These are phyloP conservation scores for Phyllosticta paracitricarpa DNA, from an alignment of 2,329 filamentous ascomycete species.

Conservation along the genomic window DNA sequence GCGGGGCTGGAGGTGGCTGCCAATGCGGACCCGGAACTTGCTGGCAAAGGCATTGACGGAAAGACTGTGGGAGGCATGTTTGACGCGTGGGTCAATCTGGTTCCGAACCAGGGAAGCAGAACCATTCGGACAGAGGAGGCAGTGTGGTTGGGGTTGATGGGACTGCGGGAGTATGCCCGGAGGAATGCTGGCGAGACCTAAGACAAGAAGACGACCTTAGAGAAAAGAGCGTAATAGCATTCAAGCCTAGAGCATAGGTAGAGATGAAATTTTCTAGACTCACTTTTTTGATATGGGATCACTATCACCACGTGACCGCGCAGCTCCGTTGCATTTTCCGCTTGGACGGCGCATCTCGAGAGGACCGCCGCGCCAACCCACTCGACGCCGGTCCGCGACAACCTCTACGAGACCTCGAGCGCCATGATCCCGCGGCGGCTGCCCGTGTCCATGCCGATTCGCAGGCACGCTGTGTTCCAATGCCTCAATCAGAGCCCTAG, in stretches of 20 bases:
- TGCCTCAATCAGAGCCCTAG: background rate
- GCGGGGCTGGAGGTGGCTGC: conserved; percentile 69
- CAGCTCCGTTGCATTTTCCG: background rate
- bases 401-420: background rate
- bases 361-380: background rate
- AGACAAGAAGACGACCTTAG: background rate
- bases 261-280: background rate
- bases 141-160: conserved; percentile 64
- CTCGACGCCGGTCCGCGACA: background rate
- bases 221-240: background rate
- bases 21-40: conserved; percentile 49
- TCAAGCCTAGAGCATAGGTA: background rate
- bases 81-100: conserved; percentile 74
- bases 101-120: conserved; percentile 70
- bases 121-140: conserved; percentile 80
- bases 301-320: background rate
- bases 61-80: conserved; percentile 61
- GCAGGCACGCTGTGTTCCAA: background rate
- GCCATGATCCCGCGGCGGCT: background rate
- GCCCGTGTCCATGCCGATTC: background rate
- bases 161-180: conserved; percentile 40
- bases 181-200: background rate
- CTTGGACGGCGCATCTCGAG: background rate
- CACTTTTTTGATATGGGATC: background rate
- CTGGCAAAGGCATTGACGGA: conserved; percentile 52